phyloP scores from a whole-genome alignment of 257 asterid species.

The Solanum bulbocastanum region DNA sequence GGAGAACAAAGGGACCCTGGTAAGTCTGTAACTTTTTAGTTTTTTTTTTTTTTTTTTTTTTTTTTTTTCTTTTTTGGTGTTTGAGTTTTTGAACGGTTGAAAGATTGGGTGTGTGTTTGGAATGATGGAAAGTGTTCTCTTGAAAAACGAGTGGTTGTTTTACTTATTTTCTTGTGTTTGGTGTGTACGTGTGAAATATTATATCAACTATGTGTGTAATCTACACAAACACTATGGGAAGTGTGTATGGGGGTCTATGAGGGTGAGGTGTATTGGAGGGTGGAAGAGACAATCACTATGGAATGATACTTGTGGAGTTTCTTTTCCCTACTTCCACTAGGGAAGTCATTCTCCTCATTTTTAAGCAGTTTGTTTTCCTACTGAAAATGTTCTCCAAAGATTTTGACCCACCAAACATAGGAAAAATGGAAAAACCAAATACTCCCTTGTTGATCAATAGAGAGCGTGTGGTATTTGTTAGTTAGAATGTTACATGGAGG shows the following conservation, averaged over 20 bases:
- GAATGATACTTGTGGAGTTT: background rate
- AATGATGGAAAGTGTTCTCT: background rate
- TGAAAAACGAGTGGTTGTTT: background rate
- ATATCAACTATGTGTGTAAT: background rate
- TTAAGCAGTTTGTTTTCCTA: background rate
- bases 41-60: background rate
- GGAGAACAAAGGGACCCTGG: conserved; percentile 73
- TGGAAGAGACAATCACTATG: background rate
- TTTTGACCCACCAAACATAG: background rate
- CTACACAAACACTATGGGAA: background rate
- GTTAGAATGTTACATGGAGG: background rate
- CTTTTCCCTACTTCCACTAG: background rate
- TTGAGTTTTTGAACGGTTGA: background rate
- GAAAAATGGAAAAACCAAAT: background rate
- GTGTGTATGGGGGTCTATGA: background rate
- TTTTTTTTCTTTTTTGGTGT: background rate
- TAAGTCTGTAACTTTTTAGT: conserved; percentile 5
- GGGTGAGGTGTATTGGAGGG: background rate
- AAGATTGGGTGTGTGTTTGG: background rate
- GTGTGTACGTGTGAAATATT: background rate
- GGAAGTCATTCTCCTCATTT: background rate
- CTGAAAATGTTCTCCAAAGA: background rate
- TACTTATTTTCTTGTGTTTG: background rate
- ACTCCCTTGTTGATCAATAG: background rate
- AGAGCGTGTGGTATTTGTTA: background rate